Evolutionary conservation across 2,329 filamentous ascomycete genomes (phyloP).

Genomic region (Neopestalotiopsis sp.): DNA sequence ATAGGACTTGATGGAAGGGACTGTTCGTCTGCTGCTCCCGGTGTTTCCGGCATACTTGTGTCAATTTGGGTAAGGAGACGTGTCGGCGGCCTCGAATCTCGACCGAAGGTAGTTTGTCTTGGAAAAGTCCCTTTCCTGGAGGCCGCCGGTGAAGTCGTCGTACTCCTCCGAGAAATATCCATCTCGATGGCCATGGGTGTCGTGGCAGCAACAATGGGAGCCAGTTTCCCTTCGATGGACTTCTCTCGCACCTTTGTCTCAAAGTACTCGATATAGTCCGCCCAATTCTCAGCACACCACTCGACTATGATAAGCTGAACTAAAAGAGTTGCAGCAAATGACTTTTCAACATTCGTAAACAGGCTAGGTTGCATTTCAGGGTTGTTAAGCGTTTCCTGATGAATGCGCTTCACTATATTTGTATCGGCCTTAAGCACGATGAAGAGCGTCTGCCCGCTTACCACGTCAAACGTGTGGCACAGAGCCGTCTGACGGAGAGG

Average conservation of each 20-base stretch:
- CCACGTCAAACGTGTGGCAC: conserved; percentile 28
- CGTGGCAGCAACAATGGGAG: conserved; percentile 20
- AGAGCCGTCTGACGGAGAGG: conserved; percentile 25
- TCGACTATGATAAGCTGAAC: conserved; percentile 26
- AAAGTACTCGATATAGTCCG: conserved; percentile 25
- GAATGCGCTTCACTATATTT: conserved; percentile 23
- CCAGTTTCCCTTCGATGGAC: conserved; percentile 20
- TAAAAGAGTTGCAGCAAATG: conserved; percentile 23
- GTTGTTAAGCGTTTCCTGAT: conserved; percentile 17
- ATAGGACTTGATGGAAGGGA: background rate
- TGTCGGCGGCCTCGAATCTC: conserved; percentile 11
- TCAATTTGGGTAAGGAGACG: background rate
- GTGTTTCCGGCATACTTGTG: background rate
- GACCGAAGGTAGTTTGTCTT: conserved; percentile 14
- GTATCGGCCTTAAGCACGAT: conserved; percentile 28
- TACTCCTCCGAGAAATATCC: conserved; percentile 16
- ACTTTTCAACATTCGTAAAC: conserved; percentile 14
- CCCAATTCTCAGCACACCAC: conserved; percentile 28
- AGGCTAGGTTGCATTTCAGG: conserved; percentile 3
- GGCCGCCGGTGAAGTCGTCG: background rate
- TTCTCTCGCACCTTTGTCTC: conserved; percentile 18
- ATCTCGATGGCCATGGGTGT: conserved; percentile 17
- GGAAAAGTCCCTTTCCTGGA: conserved; percentile 8
- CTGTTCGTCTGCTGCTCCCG: background rate
- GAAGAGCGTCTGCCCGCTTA: conserved; percentile 22